Base-by-base conservation (phyloP, 2,329 filamentous ascomycete genomes). In the Lasiodiplodia sp. region DNA sequence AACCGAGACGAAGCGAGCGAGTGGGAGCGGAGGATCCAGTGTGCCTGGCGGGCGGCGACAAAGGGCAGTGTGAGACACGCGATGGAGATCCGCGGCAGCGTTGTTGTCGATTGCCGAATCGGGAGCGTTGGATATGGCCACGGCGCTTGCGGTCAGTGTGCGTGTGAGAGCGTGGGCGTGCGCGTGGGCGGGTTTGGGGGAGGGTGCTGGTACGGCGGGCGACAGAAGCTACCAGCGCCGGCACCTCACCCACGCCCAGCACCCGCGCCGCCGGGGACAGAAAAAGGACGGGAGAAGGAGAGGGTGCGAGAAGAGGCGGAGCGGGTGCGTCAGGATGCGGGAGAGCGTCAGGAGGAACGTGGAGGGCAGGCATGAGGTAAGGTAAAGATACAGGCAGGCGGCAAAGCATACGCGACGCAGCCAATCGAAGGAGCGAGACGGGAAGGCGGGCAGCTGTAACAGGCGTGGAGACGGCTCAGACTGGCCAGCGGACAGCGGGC, bases 141-240 rank as follows among this genome's bases (percentile, higher is more conserved):
- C 28, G 25, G 60, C 60, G 60, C 60, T 64, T 64, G 60, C 60
- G 60, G 60, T 64, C 40, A 49, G 57, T 62, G 37, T 34, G 53
- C 16, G 37, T 58, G 55, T 16, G 34, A n/a, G 38, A 10, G 56
- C 14, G 38, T 60, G 37, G 56, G 56, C 18, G 31, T 21, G 14
- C 31, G 38, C 7, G 31, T 47, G 37, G n/a, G 34, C 44, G 37
- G 37, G n/a, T 58, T n/a, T 23, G 38, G 38, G 38, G n/a, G 57
- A 25, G 60, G n/a, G 60, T 51, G 60, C 14, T 37, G 65, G 53
- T 67, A 67, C 65, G 65, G 65, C 65, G 65, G 52, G 65, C 65
- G 40, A 67, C 47, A 67, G 56, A 16, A 51, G 65, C 65, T 60
- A 53, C n/a, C 31, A 6, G 34, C 65, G 65, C 23, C 44, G 65